Conservation (phyloP, 1,139 yeast genomes). For the Lodderomyces metapsilosis region DNA sequence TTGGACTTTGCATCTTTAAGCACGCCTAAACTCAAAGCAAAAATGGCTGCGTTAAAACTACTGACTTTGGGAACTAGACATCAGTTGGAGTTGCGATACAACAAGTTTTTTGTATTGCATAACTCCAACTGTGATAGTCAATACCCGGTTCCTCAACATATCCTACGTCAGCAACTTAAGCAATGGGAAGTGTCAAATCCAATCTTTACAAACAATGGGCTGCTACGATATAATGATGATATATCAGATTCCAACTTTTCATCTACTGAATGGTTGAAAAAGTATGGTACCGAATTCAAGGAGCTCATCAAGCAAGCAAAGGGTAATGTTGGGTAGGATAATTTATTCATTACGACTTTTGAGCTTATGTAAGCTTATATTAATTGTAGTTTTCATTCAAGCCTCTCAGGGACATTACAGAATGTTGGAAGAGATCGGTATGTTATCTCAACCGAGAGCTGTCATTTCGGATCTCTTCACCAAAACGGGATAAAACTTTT, state of each 20-base stretch:
- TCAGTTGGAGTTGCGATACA: slow-evolving; percentile 68
- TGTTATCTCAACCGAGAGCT: too few relatives aligned
- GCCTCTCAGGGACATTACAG: too few relatives aligned
- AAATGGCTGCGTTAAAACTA: slow-evolving; percentile 52
- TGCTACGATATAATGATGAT: background rate
- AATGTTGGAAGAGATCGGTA: too few relatives aligned
- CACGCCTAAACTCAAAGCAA: slow-evolving; percentile 61
- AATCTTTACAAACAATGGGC: slow-evolving; percentile 24
- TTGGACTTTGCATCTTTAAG: slow-evolving; percentile 61
- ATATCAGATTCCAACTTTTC: slow-evolving; percentile 35
- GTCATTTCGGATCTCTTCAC: background rate
- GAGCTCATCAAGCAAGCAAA: slow-evolving; percentile 51
- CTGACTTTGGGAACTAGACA: slow-evolving; percentile 62
- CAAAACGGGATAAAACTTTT: background rate
- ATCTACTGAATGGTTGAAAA: slow-evolving; percentile 49
- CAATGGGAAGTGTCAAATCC: slow-evolving; percentile 67
- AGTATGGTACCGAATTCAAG: slow-evolving; percentile 51
- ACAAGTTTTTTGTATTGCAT: slow-evolving; percentile 75
- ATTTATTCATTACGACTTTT: background rate
- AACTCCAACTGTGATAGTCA: slow-evolving; percentile 83
- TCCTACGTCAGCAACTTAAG: slow-evolving; percentile 52
- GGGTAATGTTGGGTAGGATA: background rate
- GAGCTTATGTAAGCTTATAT: too few relatives aligned
- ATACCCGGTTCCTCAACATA: slow-evolving; percentile 57
- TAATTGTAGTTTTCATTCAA: too few relatives aligned